Conservation (phyloP, 768 basidiomycete genomes). For the Paxillus ammoniavirescens region DNA sequence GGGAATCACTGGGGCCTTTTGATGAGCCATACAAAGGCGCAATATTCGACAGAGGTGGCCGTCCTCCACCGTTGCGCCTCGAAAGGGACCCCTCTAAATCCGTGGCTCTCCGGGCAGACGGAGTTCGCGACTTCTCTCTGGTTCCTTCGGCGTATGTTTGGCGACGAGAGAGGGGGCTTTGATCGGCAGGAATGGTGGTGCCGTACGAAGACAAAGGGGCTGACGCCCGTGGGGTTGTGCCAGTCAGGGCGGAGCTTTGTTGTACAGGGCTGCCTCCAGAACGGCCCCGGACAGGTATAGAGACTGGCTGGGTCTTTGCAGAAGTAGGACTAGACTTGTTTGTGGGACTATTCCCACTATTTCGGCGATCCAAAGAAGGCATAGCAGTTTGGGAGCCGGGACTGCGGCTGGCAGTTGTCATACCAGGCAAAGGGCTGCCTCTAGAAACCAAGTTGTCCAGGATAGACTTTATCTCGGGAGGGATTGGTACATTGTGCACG, state of each 20-base stretch:
- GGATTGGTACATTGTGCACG: constrained; percentile 73
- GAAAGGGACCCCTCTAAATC: constrained; percentile 52
- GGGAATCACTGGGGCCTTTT: constrained; percentile 20
- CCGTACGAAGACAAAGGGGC: constrained; percentile 42
- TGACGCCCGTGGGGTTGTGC: constrained; percentile 32
- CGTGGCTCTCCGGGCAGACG: constrained; percentile 57
- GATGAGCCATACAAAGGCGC: constrained; percentile 31
- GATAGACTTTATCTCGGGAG: constrained; percentile 64
- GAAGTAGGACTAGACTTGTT: constrained; percentile 33
- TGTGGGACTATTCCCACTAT: constrained; percentile 35
- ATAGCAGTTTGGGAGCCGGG: constrained; percentile 28
- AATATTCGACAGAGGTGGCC: constrained; percentile 44
- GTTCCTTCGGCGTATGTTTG: constrained; percentile 50
- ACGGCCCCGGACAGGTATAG: constrained; percentile 47
- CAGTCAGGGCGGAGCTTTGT: constrained; percentile 18
- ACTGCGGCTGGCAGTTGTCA: constrained; percentile 31
- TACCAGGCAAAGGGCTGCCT: constrained; percentile 32
- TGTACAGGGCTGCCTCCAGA: constrained; percentile 50
- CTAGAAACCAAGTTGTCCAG: constrained; percentile 54
- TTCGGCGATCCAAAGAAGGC: constrained; percentile 45
- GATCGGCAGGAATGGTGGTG: constrained; percentile 46
- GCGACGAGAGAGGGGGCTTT: constrained; percentile 43
- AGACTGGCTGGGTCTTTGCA: constrained; percentile 35
- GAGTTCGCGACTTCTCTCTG: constrained; percentile 55
- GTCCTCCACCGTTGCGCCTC: constrained; percentile 46